Evolutionary conservation across 164 flowering plant species (phyloP).

Genomic region (Malania oleifera): DNA sequence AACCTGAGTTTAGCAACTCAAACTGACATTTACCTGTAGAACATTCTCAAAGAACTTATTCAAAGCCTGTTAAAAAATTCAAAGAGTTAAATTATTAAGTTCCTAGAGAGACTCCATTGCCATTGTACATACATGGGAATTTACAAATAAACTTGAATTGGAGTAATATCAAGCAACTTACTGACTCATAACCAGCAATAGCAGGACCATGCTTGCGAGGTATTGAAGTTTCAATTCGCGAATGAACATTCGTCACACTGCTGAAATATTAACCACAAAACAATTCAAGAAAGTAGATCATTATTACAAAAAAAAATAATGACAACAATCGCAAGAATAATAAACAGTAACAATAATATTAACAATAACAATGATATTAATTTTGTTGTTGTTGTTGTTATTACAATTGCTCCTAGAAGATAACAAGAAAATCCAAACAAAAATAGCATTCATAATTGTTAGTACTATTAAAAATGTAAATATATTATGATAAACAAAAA

Average conservation of each 20-base stretch:
- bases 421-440: too few relatives aligned
- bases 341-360: too few relatives aligned
- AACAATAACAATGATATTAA: too few relatives aligned
- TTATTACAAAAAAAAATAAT: too few relatives aligned
- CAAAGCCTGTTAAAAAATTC: slow-evolving; percentile 52
- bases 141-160: too few relatives aligned
- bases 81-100: not conserved
- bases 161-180: slow-evolving; percentile 26
- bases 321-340: too few relatives aligned
- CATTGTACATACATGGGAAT: too few relatives aligned
- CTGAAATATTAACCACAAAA: slow-evolving; percentile 5
- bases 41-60: slow-evolving; percentile 87
- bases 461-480: too few relatives aligned
- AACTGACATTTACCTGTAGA: slow-evolving; percentile 48
- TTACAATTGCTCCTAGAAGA: too few relatives aligned
- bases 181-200: slow-evolving; percentile 93
- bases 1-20: not conserved
- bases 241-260: slow-evolving; percentile 82
- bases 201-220: slow-evolving; percentile 99
- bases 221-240: slow-evolving; percentile 87
- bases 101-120: not conserved
- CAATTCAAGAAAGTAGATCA: not conserved
- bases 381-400: too few relatives aligned
- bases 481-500: too few relatives aligned
- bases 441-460: too few relatives aligned